Evolutionary conservation across 805 yeast genomes (phyloP), one percentile per base, ranked within the genome.

Genomic region (Yarrowia divulgata): DNA sequence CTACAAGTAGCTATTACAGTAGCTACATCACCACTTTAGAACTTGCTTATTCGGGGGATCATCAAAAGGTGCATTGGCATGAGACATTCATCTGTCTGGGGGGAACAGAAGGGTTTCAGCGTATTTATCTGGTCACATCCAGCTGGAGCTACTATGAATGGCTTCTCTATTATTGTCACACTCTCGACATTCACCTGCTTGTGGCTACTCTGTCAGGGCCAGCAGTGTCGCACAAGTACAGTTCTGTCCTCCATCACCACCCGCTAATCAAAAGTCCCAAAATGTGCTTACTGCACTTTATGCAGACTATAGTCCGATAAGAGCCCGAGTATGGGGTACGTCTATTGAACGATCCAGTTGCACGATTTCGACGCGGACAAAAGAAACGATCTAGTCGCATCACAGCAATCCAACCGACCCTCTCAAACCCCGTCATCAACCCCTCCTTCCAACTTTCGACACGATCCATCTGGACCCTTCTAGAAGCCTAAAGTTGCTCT

Each of bases 301-400:
- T 54, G 60, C 60, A 54, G 60, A 16, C 34, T 37, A 37, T 37
- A 39, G 45, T 23, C 37, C 58, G 58, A 54, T 54, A 54, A 54
- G 58, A 14, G 14, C 35, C 52, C 52, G 52, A 16, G 35, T 29
- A 5, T 46, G 50, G 48, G 48, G 48, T 45, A 42, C 7, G 39
- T 35, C 39, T 40, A 13, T 10, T 12, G 43, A 40, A 14, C n/a
- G 14, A 1, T 10, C 16, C 43, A 40, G 29, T 23, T 23, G 2
- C 29, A 2, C 29, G 29, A 23, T 23, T 23, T 23, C 29, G 3
- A 4, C 4, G 4, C 29, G 4, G 29, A 23, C 2, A 23, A 23
- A 4, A 23, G 29, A 2, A 23, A 23, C 4, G 3, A 23, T 23
- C 29, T 23, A 23, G 29, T 23, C 2, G 29, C 2, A 4, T 23